Evolutionary conservation across 768 basidiomycete genomes (phyloP).

Genomic region (Trametes cingulata): DNA sequence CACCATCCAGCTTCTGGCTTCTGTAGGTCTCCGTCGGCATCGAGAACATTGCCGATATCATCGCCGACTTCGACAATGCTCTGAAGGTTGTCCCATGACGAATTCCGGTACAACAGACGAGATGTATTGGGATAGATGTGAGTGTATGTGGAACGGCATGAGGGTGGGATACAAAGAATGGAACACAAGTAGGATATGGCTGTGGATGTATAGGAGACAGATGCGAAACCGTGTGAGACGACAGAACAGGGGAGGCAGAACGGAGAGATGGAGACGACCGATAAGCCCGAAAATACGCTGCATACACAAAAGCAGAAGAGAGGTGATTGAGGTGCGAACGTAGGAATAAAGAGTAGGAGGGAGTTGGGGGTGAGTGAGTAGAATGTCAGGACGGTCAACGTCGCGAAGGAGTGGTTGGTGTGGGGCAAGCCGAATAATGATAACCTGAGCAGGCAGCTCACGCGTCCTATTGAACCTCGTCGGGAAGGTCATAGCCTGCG

Average conservation of each 20-base stretch:
- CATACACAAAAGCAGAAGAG: too few relatives aligned
- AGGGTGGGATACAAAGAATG: not conserved
- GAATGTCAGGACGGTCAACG: not conserved
- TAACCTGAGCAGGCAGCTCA: not conserved
- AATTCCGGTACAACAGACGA: not conserved
- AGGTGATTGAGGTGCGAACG: not conserved
- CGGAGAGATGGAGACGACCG: too few relatives aligned
- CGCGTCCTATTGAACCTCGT: not conserved
- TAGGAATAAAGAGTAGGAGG: not conserved
- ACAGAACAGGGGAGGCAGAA: too few relatives aligned
- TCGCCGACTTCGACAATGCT: constrained; percentile 43
- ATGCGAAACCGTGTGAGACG: too few relatives aligned
- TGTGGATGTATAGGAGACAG: too few relatives aligned
- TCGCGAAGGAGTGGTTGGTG: not conserved
- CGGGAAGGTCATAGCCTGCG: not conserved
- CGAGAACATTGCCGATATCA: constrained; percentile 44
- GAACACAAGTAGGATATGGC: not conserved
- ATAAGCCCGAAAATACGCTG: too few relatives aligned
- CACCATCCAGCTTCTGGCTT: too few relatives aligned
- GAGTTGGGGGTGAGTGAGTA: not conserved
- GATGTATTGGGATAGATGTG: not conserved
- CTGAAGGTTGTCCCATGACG: constrained; percentile 33
- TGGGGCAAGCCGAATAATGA: not conserved
- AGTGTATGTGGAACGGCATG: not conserved
- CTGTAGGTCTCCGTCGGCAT: constrained; percentile 44